A percentile compares a stretch with the other conserved stretches of the same genome.
These are phyloP conservation scores for Aaosphaeria pasadenensis DNA, from an alignment of 2,329 filamentous ascomycete species.

Conservation along the genomic window DNA sequence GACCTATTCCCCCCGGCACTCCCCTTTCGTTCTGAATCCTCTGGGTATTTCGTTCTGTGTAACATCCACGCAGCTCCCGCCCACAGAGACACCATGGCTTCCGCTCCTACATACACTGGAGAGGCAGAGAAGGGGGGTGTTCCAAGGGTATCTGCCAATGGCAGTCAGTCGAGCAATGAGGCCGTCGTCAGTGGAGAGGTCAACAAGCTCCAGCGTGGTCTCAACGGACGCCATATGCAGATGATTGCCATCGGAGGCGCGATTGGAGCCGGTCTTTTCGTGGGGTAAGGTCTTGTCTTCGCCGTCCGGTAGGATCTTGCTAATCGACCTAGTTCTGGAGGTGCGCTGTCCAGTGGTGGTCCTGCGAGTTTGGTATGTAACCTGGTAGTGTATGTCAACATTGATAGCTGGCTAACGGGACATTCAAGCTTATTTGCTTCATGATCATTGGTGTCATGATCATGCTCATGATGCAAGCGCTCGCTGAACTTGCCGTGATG, in stretches of 20 bases:
- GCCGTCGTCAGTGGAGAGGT: conserved; percentile 1
- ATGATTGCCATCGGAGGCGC: conserved; percentile 60
- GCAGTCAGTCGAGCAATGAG: conserved; percentile 6
- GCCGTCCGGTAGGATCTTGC: background rate
- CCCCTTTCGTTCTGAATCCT: background rate
- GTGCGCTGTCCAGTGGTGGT: conserved; percentile 48
- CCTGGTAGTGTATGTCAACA: background rate
- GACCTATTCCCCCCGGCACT: background rate
- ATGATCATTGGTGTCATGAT: conserved; percentile 33
- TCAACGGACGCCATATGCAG: conserved; percentile 55
- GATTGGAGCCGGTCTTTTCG: conserved; percentile 47
- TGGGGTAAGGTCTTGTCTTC: background rate
- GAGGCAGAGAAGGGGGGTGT: conserved; percentile 10
- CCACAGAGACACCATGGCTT: background rate
- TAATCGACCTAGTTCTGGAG: background rate
- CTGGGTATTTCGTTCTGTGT: background rate
- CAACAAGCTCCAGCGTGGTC: conserved; percentile 8
- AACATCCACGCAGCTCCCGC: background rate
- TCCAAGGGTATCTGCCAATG: conserved; percentile 5
- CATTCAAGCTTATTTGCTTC: conserved; percentile 19
- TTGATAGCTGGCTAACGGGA: background rate
- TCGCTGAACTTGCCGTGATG: conserved; percentile 40
- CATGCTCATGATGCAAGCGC: conserved; percentile 40
- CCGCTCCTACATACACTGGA: background rate
- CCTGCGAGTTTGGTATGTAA: conserved; percentile 19